Percentiles rank a stretch among this genome's conserved stretches.
Evolutionary conservation across 2,329 filamentous ascomycete species (phyloP).

Genomic region (Lasiodiplodia hormozganensis): DNA sequence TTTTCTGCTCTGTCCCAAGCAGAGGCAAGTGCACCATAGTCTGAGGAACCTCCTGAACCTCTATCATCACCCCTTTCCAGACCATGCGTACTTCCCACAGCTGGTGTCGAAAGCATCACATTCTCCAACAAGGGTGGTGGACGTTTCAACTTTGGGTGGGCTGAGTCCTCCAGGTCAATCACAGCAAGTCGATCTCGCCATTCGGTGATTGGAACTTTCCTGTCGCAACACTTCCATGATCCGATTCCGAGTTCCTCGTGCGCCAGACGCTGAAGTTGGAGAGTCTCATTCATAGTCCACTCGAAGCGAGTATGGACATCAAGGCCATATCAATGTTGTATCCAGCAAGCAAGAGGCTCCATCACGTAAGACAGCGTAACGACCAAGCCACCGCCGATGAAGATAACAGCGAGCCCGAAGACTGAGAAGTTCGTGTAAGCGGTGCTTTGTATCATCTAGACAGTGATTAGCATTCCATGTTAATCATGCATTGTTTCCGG

Average conservation of each 20-base stretch:
- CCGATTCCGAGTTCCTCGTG: conserved; percentile 29
- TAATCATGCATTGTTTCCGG: not conserved
- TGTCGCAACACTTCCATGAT: conserved; percentile 28
- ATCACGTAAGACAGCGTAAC: conserved; percentile 32
- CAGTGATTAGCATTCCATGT: not conserved
- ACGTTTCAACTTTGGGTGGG: not conserved
- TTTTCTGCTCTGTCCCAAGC: too few relatives aligned
- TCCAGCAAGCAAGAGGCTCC: conserved; percentile 9
- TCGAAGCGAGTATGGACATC: conserved; percentile 30
- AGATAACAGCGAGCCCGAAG: conserved; percentile 36
- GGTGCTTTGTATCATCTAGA: conserved; percentile 32
- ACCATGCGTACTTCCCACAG: too few relatives aligned
- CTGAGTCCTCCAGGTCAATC: conserved; percentile 11
- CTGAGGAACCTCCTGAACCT: too few relatives aligned
- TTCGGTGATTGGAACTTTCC: conserved; percentile 10
- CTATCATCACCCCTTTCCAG: too few relatives aligned
- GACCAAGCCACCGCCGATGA: conserved; percentile 34
- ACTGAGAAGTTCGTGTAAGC: conserved; percentile 35
- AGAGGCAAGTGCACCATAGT: too few relatives aligned
- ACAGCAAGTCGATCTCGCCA: conserved; percentile 15
- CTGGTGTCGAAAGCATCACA: not conserved
- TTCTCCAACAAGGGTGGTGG: conserved; percentile 1
- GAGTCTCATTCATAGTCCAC: conserved; percentile 29
- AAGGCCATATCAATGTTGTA: conserved; percentile 28
- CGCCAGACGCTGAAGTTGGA: conserved; percentile 30